A percentile compares a stretch with the other conserved stretches of the same genome.
Conservation (phyloP, 2,329 filamentous ascomycete species). For the Penicillium italicum region DNA sequence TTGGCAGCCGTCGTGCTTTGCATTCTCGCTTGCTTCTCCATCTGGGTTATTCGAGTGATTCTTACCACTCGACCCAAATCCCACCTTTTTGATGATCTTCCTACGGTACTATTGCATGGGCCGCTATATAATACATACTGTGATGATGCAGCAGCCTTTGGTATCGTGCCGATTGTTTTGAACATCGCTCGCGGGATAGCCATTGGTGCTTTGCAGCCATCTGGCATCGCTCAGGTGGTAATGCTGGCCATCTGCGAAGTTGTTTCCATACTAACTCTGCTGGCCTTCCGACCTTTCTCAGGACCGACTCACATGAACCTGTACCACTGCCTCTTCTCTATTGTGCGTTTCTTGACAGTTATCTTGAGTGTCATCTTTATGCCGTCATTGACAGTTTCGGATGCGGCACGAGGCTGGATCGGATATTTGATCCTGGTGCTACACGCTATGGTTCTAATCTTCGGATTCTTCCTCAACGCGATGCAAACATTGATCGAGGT, state of each 20-base stretch:
- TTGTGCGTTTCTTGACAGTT: constrained; percentile 70
- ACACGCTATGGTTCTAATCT: constrained; percentile 77
- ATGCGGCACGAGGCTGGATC: constrained; percentile 86
- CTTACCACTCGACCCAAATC: constrained; percentile 75
- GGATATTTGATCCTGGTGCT: constrained; percentile 86
- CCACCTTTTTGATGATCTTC: constrained; percentile 87
- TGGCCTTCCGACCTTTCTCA: constrained; percentile 87
- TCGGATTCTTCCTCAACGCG: constrained; percentile 91
- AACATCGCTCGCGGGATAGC: constrained; percentile 84
- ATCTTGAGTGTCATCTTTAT: constrained; percentile 79
- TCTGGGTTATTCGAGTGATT: constrained; percentile 78
- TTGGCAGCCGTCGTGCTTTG: constrained; percentile 72
- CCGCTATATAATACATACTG: constrained; percentile 97
- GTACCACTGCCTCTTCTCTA: constrained; percentile 82
- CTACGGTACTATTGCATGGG: constrained; percentile 83
- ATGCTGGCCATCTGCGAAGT: constrained; percentile 92
- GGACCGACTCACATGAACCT: constrained; percentile 94
- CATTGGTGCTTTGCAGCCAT: constrained; percentile 87
- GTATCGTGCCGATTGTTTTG: constrained; percentile 78
- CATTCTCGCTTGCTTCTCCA: constrained; percentile 67
- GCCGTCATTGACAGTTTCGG: constrained; percentile 72
- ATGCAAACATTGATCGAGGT: constrained; percentile 89
- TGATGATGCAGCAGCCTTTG: constrained; percentile 86
- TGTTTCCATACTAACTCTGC: constrained; percentile 78
- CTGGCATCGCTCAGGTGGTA: constrained; percentile 88